Percentiles rank a stretch among this genome's conserved stretches.
phyloP scores from a whole-genome alignment of 169 alveolate genomes.

The Plasmodium fragile region DNA sequence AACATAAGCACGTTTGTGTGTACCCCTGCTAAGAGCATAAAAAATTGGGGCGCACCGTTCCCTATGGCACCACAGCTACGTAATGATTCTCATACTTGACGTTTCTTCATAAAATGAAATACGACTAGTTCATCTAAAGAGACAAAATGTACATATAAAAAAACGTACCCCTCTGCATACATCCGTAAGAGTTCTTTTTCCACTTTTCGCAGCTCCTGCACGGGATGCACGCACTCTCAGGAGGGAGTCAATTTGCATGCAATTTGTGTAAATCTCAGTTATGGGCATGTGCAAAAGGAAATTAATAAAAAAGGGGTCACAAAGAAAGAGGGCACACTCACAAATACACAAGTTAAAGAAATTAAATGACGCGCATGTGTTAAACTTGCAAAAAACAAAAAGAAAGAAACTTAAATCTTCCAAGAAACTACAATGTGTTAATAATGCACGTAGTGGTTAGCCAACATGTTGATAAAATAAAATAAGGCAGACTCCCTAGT shows the following conservation, averaged over 20 bases:
- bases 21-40: neutral
- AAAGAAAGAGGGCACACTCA: neutral
- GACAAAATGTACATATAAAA: neutral
- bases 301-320: neutral
- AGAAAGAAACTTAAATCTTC: neutral
- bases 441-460: neutral
- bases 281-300: neutral
- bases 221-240: neutral
- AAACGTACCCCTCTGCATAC: neutral
- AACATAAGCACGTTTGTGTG: neutral
- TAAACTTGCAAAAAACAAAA: neutral
- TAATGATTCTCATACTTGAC: neutral
- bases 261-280: neutral
- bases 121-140: neutral
- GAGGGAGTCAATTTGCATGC: neutral
- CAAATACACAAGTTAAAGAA: neutral
- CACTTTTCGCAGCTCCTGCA: neutral
- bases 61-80: neutral
- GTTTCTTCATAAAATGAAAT: neutral
- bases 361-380: neutral
- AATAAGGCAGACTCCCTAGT: neutral
- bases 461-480: neutral
- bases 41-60: neutral
- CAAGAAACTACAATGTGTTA: neutral
- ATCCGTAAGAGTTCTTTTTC: neutral